phyloP scores from a whole-genome alignment of 2,329 filamentous ascomycete species.

The Xylariales sp. region DNA sequence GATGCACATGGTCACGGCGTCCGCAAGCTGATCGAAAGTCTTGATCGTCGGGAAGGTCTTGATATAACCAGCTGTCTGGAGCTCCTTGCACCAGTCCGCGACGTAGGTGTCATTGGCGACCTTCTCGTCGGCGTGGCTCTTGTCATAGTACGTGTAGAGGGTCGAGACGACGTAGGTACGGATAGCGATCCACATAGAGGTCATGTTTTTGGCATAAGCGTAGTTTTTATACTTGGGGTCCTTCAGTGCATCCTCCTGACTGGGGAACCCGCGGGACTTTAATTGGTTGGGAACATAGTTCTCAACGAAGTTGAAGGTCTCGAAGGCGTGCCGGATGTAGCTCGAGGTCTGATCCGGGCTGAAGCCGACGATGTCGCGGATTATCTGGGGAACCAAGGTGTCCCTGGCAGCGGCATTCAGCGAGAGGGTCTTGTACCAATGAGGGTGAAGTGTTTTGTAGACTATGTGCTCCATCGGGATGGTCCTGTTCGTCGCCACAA shows the following conservation, averaged over 20 bases:
- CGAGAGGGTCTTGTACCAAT: conserved; percentile 46
- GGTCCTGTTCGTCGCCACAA: conserved; percentile 39
- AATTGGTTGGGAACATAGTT: conserved; percentile 44
- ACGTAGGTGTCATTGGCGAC: conserved; percentile 27
- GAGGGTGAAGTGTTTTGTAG: conserved; percentile 37
- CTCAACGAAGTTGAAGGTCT: conserved; percentile 38
- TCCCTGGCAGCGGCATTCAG: conserved; percentile 42
- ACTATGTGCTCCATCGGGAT: conserved; percentile 38
- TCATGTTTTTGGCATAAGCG: conserved; percentile 41
- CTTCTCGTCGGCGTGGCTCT: conserved; percentile 23
- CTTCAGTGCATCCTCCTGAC: conserved; percentile 24
- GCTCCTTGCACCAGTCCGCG: conserved; percentile 35
- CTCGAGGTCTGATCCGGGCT: conserved; percentile 29
- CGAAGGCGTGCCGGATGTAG: conserved; percentile 35
- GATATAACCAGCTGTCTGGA: conserved; percentile 34
- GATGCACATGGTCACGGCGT: conserved; percentile 47
- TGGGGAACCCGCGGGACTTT: conserved; percentile 36
- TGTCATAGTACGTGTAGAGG: conserved; percentile 29
- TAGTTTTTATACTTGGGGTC: conserved; percentile 42
- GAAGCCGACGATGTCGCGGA: conserved; percentile 38
- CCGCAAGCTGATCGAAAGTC: conserved; percentile 35
- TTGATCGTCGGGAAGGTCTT: conserved; percentile 37
- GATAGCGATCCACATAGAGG: conserved; percentile 38
- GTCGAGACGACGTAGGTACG: conserved; percentile 36
- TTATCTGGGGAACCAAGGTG: conserved; percentile 39